Percentiles rank a stretch among this genome's conserved stretches.
phyloP scores from a whole-genome alignment of 2,329 filamentous ascomycete genomes.

The Diaporthe citrichinensis region DNA sequence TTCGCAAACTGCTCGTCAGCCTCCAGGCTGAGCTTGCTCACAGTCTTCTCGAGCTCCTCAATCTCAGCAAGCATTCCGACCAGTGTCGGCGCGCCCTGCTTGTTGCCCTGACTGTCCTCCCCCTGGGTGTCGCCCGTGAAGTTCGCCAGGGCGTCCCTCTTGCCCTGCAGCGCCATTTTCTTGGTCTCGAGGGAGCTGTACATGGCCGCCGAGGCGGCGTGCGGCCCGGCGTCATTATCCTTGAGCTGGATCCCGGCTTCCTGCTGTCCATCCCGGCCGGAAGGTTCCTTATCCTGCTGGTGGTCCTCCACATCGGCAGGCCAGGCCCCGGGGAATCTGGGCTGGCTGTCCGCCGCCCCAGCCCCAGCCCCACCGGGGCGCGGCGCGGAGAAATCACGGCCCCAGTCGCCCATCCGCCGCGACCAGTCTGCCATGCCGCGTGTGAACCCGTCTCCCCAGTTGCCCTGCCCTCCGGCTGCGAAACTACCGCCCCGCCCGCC shows the following conservation, averaged over 20 bases:
- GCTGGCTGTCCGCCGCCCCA: neutral
- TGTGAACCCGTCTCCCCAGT: constrained; percentile 26
- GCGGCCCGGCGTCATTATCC: constrained; percentile 43
- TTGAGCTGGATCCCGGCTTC: constrained; percentile 39
- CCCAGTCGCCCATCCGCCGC: constrained; percentile 32
- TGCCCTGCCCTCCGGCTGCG: neutral
- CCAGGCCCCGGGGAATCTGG: constrained; percentile 51
- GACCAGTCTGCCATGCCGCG: constrained; percentile 35
- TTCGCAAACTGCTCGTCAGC: constrained; percentile 64
- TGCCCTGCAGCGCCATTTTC: constrained; percentile 51
- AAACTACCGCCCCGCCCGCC: constrained; percentile 22
- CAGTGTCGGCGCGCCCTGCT: constrained; percentile 46
- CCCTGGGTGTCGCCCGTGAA: neutral
- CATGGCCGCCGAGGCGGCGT: constrained; percentile 50
- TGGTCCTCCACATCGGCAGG: constrained; percentile 48
- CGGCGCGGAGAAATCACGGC: neutral
- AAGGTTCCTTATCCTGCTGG: constrained; percentile 31
- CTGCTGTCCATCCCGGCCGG: constrained; percentile 26
- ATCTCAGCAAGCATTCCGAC: constrained; percentile 51
- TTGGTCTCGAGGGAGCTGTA: constrained; percentile 54
- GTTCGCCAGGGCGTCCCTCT: constrained; percentile 47
- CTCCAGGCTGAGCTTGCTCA: constrained; percentile 58
- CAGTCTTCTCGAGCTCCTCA: constrained; percentile 54
- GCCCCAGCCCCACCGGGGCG: neutral
- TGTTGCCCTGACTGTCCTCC: constrained; percentile 43